These are phyloP conservation scores for Penicillium sp. DNA, from an alignment of 2,329 filamentous ascomycete species.

Conservation along the genomic window DNA sequence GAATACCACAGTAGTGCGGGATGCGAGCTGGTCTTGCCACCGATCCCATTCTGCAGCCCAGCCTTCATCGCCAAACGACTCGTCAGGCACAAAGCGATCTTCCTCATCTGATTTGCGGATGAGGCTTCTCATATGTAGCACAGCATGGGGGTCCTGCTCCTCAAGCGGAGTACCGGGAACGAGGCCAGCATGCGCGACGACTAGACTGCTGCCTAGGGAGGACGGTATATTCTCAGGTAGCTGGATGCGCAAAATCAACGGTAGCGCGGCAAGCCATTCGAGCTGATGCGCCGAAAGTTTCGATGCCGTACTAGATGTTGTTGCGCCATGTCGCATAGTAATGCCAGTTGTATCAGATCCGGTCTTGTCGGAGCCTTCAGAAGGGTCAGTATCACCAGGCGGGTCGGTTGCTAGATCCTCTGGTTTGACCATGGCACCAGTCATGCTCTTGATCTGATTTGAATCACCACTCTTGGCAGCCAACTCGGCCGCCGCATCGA, in stretches of 20 bases:
- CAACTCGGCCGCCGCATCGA: constrained; percentile 20
- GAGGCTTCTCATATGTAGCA: constrained; percentile 25
- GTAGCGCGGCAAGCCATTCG: constrained; percentile 23
- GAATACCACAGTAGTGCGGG: constrained; percentile 24
- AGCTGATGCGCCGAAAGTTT: constrained; percentile 16
- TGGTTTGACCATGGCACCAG: not conserved
- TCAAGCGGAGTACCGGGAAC: constrained; percentile 18
- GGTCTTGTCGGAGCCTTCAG: not conserved
- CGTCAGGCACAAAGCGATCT: constrained; percentile 4
- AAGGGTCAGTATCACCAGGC: not conserved
- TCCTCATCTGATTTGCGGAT: not conserved
- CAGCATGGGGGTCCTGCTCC: constrained; percentile 19
- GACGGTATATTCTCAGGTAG: constrained; percentile 10
- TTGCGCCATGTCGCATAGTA: not conserved
- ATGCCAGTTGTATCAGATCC: not conserved
- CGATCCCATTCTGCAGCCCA: constrained; percentile 24
- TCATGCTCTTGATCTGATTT: not conserved
- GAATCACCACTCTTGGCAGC: not conserved
- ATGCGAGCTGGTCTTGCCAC: constrained; percentile 19
- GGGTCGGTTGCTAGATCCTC: not conserved
- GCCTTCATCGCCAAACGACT: constrained; percentile 19
- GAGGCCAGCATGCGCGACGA: constrained; percentile 24
- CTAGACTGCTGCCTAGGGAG: constrained; percentile 13
- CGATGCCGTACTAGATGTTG: constrained; percentile 13
- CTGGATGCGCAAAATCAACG: constrained; percentile 22